Percentiles rank a stretch among this genome's conserved stretches.
Evolutionary conservation across 116 monocot genomes (phyloP).

Genomic region (Cymodocea nodosa): DNA sequence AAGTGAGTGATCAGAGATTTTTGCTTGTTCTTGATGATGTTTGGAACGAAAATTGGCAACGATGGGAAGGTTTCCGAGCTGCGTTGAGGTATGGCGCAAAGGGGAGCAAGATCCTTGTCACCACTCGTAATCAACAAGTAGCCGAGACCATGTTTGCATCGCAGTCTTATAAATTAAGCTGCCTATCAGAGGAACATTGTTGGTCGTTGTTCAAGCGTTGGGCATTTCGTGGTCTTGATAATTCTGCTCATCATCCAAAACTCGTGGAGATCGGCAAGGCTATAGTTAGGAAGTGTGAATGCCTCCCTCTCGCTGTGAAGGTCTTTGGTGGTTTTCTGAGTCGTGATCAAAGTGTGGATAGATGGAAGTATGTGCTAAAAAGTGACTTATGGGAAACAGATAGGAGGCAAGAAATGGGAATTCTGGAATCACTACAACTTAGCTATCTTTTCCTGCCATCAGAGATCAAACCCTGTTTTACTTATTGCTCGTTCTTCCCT

Average conservation of each 20-base stretch:
- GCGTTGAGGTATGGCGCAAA: not conserved
- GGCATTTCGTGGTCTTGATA: conserved; percentile 3
- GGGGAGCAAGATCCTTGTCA: conserved; percentile 13
- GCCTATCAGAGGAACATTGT: conserved; percentile 9
- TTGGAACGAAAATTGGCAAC: conserved; percentile 6
- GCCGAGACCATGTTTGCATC: conserved; percentile 1
- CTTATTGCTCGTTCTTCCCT: conserved; percentile 11
- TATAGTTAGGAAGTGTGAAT: conserved; percentile 11
- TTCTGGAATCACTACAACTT: conserved; percentile 14
- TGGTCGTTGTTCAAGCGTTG: conserved; percentile 16
- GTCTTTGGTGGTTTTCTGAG: conserved; percentile 15
- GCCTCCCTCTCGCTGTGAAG: conserved; percentile 22
- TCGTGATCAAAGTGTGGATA: not conserved
- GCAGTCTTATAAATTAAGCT: not conserved
- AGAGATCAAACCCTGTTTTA: conserved; percentile 16
- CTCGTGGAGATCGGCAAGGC: conserved; percentile 8
- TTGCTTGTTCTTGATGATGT: conserved; percentile 24
- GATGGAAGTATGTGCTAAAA: conserved; percentile 13
- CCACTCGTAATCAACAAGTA: conserved; percentile 12
- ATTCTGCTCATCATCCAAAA: not conserved
- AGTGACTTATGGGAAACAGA: conserved; percentile 16
- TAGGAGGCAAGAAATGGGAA: not conserved
- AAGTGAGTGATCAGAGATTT: conserved; percentile 8
- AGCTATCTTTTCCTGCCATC: conserved; percentile 16
- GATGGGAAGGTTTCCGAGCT: conserved; percentile 9